Evolutionary conservation across 148 eudicot species (phyloP).

Genomic region (Fagopyrum homotropicum): DNA sequence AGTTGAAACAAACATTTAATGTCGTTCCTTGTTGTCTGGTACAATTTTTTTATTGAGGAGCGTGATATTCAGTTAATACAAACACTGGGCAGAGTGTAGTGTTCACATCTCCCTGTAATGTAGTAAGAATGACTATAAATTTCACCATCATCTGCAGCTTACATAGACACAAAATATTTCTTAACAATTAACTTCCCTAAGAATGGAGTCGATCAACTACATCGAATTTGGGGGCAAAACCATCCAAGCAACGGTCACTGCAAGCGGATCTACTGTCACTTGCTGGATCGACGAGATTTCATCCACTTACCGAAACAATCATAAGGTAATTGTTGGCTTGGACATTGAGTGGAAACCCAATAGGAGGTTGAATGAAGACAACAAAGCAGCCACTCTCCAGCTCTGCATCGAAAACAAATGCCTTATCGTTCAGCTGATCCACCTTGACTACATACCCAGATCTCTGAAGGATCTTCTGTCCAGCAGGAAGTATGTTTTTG

Average conservation of each 20-base stretch:
- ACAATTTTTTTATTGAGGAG: neutral
- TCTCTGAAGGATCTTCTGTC: slow-evolving; percentile 30
- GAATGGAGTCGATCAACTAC: neutral
- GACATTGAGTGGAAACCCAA: slow-evolving; percentile 66
- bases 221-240: neutral
- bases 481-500: slow-evolving; percentile 39
- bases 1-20: neutral
- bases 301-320: neutral
- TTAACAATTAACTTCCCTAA: neutral
- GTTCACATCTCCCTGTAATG: neutral
- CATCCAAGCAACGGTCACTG: neutral
- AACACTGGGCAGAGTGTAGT: neutral
- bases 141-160: neutral
- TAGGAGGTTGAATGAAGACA: slow-evolving; percentile 24
- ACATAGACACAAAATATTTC: neutral
- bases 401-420: slow-evolving; percentile 49
- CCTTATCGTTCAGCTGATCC: slow-evolving; percentile 56
- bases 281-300: neutral
- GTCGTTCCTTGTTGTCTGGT: neutral
- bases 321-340: slow-evolving; percentile 33
- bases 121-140: neutral
- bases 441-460: slow-evolving; percentile 45
- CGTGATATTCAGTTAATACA: neutral
- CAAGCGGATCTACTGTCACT: neutral
- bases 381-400: slow-evolving; percentile 67